Base-by-base conservation (phyloP, 805 yeast genomes). In the Clavispora santaluciae region DNA sequence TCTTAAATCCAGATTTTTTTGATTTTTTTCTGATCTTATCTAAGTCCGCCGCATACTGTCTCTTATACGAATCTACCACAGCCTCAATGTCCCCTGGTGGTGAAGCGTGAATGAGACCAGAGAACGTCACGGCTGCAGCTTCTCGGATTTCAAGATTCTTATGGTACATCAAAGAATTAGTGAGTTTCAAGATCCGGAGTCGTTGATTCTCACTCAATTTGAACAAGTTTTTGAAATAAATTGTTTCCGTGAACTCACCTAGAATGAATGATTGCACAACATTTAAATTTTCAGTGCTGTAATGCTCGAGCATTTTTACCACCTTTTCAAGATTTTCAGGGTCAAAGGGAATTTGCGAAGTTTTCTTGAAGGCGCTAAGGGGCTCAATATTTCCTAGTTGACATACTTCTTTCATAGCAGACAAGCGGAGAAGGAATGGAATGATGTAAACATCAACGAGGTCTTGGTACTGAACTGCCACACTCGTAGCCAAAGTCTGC, bases 381-480 rank as follows among this genome's bases (percentile, higher is more conserved):
- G 91, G 85, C 29, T 72, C 70, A 9, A 85, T 60, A 23, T 73
- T 73, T 0, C 83, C 82, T 42, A 85, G 60, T 49, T 84, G 86
- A 49, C 95, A 85, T 11, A 86, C 86, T 46, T 91, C 97, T 44
- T 86, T 80, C 68, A 85, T 74, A 34, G 72, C 74, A 38, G 80
- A 76, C 35, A 88, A 63, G 13, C 73, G 67, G 53, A 86, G 66
- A 42, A 88, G 64, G 46, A 86, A 81, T 21, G 96, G 95, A 1
- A 87, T 60, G 22, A 89, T 70, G 39, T 75, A 65, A 5, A 49
- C 39, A 12, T 49, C 63, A 28, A 83, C 61, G 40, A 76, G 73
- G 3, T 78, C 78, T 33, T 77, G 72, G 30, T 84, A 58, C 7
- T 78, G 63, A 0, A 70, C 56, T 1, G 83, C 78, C 33, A 73